Conservation (phyloP, 108 stramenopile species). For the Nitzschia sp. region DNA sequence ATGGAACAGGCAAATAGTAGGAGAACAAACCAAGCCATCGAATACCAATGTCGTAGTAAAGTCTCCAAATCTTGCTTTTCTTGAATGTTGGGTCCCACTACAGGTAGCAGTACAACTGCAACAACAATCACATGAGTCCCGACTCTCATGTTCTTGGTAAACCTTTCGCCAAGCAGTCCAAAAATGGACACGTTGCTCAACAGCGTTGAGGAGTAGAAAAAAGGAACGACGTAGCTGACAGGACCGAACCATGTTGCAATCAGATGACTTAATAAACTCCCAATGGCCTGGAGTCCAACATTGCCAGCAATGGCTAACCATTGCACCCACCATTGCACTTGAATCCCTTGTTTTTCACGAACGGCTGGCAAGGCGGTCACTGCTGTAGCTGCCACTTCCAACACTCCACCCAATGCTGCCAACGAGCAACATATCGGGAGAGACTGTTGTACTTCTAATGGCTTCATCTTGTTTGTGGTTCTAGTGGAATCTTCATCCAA, state of each 20-base stretch:
- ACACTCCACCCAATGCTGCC: conserved; percentile 32
- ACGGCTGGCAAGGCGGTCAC: conserved; percentile 36
- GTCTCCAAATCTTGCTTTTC: conserved; percentile 22
- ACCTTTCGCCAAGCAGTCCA: conserved; percentile 36
- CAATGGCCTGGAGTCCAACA: conserved; percentile 23
- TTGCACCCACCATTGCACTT: neutral
- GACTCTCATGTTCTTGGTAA: conserved; percentile 33
- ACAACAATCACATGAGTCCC: conserved; percentile 45
- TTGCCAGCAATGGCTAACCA: conserved; percentile 28
- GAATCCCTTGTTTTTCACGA: conserved; percentile 28
- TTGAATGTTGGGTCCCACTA: conserved; percentile 39
- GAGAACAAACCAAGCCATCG: conserved; percentile 28
- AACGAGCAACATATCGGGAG: conserved; percentile 30
- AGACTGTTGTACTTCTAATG: conserved; percentile 23
- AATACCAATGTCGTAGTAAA: conserved; percentile 32
- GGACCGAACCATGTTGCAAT: conserved; percentile 49
- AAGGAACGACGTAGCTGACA: conserved; percentile 31
- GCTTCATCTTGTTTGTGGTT: neutral
- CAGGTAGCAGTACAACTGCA: conserved; percentile 37
- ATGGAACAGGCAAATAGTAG: conserved; percentile 16
- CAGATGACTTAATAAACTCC: conserved; percentile 24
- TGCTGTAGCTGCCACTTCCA: conserved; percentile 39
- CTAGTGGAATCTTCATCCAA: no score
- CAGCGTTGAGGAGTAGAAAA: conserved; percentile 28
- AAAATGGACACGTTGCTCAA: conserved; percentile 36